A percentile compares a stretch with the other conserved stretches of the same genome.
Conservation (phyloP, 2,329 filamentous ascomycete species). For the Coniosporium tulheliwenetii region DNA sequence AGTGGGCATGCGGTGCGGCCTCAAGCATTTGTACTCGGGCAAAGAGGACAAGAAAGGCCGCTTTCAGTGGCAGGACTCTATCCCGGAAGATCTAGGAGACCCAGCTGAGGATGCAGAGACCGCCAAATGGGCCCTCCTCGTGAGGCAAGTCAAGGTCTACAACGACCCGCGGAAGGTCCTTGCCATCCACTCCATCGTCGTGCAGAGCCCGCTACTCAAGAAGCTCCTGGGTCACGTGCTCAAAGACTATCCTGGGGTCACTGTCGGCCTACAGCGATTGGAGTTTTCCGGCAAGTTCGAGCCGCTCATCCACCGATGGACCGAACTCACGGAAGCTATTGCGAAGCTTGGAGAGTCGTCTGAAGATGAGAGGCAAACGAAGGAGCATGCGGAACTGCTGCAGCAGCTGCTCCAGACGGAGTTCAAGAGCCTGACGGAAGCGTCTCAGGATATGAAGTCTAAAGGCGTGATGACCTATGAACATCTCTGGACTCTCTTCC, state of each 20-base stretch:
- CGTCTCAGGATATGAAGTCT: slow-evolving; percentile 19
- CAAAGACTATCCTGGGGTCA: slow-evolving; percentile 43
- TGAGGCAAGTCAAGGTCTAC: slow-evolving; percentile 41
- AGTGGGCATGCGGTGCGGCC: slow-evolving; percentile 22
- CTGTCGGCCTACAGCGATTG: slow-evolving; percentile 41
- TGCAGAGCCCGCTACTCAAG: slow-evolving; percentile 48
- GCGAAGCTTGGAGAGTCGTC: slow-evolving; percentile 7
- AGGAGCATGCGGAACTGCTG: slow-evolving; percentile 23
- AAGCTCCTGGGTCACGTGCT: slow-evolving; percentile 39
- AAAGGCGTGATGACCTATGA: slow-evolving; percentile 19
- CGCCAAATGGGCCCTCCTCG: slow-evolving; percentile 43
- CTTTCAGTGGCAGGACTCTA: slow-evolving; percentile 39
- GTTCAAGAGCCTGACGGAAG: slow-evolving; percentile 24
- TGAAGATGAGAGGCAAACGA: slow-evolving; percentile 13
- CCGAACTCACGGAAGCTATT: slow-evolving; percentile 24
- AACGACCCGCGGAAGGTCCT: slow-evolving; percentile 25
- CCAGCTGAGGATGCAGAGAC: slow-evolving; percentile 47
- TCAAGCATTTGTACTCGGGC: slow-evolving; percentile 33
- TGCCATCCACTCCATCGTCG: slow-evolving; percentile 43
- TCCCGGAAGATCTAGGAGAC: slow-evolving; percentile 37
- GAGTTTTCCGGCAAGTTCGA: slow-evolving; percentile 46
- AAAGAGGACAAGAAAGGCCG: slow-evolving; percentile 34
- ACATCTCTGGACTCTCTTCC: slow-evolving; percentile 18
- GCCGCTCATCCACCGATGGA: slow-evolving; percentile 52
- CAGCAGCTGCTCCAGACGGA: slow-evolving; percentile 21